Base-by-base conservation (phyloP, 768 basidiomycete genomes). In the Boletus coccyginus region DNA sequence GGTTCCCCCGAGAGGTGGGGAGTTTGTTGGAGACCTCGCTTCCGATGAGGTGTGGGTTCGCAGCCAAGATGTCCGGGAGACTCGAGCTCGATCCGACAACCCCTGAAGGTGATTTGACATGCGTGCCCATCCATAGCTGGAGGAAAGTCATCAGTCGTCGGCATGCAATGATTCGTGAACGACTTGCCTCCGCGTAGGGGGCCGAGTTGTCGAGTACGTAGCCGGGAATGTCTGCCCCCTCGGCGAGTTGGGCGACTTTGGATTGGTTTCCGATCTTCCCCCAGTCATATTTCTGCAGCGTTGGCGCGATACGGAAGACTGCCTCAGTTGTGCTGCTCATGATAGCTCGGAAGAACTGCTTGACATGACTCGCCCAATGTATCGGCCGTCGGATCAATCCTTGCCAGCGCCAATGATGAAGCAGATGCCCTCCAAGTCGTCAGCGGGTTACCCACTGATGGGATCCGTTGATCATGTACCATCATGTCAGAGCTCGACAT, bases 111-210 rank as follows among this genome's bases (percentile, higher is more conserved):
- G 86, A 79, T 36, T 77, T 90, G 3, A 90, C 81, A 64, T 98
- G 97, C 0, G 97, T 98, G 11, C 97, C 97, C 96, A 98, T 98
- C 97, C 97, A 99, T 43, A 99, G 77, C 94, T 98, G 68, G 52
- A 43, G 36, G 27, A 39, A 46, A 49, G 29, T 45, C 16, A 65
- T 57, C 55, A 45, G 43, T 41, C 33, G 46, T 41, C 19, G 7
- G 29, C 17, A 43, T 40, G n/a, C 17, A 27, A 42, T 36, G 53
- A 51, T 21, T 27, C 17, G n/a, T 42, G 44, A 27, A 50, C 47
- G 40, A 61, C 84, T 50, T 70, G 93, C 96, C 85, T 99, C 96
- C 29, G 97, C 96, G 69, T 98, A 98, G 4, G 93, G 91, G 57
- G 81, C 79, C 19, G 76, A 71, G 63, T 88, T 83, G 59, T 94